phyloP scores from a whole-genome alignment of 805 yeast species.

The Saturnispora dispora region DNA sequence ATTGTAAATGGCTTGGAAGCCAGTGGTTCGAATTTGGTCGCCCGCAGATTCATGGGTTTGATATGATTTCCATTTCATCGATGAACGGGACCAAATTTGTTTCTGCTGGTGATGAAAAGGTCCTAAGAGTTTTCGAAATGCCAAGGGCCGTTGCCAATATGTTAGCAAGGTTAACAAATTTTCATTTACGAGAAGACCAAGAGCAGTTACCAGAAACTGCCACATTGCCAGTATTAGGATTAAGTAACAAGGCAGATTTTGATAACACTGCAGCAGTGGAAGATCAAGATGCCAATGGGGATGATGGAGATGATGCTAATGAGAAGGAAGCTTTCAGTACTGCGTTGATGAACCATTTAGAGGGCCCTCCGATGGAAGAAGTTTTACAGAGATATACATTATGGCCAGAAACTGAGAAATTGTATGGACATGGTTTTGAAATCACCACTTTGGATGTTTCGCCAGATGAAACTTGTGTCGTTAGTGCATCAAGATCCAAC shows the following conservation, averaged over 20 bases:
- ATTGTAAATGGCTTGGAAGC: slow-evolving; percentile 47
- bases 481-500: slow-evolving; percentile 90
- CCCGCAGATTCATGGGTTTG: slow-evolving; percentile 98
- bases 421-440: slow-evolving; percentile 98
- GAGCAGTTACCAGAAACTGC: slow-evolving; percentile 60
- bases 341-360: slow-evolving; percentile 39
- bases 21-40: slow-evolving; percentile 88
- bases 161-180: slow-evolving; percentile 27
- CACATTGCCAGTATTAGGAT: slow-evolving; percentile 83
- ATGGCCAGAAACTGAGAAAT: slow-evolving; percentile 91
- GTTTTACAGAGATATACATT: slow-evolving; percentile 83
- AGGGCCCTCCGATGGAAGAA: slow-evolving; percentile 77
- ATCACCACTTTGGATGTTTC: slow-evolving; percentile 69
- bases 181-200: neutral
- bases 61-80: slow-evolving; percentile 73
- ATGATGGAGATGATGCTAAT: slow-evolving; percentile 30
- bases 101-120: slow-evolving; percentile 95
- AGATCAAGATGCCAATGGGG: slow-evolving; percentile 30
- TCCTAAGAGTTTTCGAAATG: slow-evolving; percentile 78
- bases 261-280: slow-evolving; percentile 35
- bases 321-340: slow-evolving; percentile 29
- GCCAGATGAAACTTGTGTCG: slow-evolving; percentile 53
- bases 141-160: slow-evolving; percentile 69
- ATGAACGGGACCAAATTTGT: slow-evolving; percentile 57
- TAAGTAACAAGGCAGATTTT: slow-evolving; percentile 79